These are phyloP conservation scores for Auxenochlorella protothecoides DNA, from an alignment of 139 green algal species.

Conservation along the genomic window DNA sequence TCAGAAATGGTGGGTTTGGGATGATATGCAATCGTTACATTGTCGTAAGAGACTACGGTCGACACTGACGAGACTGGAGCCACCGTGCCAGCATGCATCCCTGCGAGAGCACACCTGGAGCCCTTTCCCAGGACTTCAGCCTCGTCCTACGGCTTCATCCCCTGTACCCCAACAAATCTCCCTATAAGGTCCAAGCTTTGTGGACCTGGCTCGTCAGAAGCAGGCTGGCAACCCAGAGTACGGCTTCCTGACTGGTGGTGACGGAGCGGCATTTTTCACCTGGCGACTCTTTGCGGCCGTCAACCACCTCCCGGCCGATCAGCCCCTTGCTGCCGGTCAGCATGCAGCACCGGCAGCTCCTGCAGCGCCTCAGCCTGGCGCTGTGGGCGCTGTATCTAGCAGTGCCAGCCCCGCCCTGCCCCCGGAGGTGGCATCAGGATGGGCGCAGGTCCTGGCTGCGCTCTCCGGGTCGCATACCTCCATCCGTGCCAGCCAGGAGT, in stretches of 20 bases:
- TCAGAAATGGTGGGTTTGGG: conserved; percentile 11
- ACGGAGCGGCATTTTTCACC: conserved; percentile 15
- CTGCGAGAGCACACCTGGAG: background rate
- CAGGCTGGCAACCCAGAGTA: conserved; percentile 29
- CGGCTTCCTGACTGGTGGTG: conserved; percentile 25
- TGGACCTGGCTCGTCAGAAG: conserved; percentile 21
- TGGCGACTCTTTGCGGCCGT: conserved; percentile 14
- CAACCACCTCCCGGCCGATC: background rate
- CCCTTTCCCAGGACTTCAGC: background rate
- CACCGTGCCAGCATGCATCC: background rate
- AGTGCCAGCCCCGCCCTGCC: conserved; percentile 9
- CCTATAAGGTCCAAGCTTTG: conserved; percentile 17
- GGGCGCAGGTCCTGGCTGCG: conserved; percentile 22
- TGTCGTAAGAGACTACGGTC: too few species aligned
- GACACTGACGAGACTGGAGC: background rate
- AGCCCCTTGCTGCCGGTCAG: conserved; percentile 5
- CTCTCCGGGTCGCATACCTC: conserved; percentile 53
- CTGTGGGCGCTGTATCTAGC: background rate
- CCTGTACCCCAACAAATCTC: background rate
- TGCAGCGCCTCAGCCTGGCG: background rate
- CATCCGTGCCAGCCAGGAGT: conserved; percentile 63
- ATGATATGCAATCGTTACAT: too few species aligned
- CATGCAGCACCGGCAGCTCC: background rate
- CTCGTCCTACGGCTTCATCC: background rate
- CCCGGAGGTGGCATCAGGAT: conserved; percentile 22